Percentiles rank a stretch among this genome's conserved stretches.
Conservation (phyloP, 202 grass and related monocot species). For the Panicum hallii region DNA sequence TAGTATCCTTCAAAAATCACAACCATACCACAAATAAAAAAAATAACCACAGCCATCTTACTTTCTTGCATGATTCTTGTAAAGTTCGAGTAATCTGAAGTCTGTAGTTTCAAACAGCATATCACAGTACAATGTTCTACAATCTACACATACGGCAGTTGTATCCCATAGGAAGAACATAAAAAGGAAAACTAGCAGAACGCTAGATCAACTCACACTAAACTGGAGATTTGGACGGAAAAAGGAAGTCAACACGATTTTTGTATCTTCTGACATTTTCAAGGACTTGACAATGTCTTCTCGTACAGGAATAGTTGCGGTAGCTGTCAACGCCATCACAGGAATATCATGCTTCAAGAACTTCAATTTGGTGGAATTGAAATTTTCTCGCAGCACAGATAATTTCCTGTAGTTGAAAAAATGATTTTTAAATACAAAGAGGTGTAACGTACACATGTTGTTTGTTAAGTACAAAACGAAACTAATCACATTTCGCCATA, state of each 20-base stretch:
- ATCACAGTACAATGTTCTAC: neutral
- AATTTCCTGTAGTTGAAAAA: conserved; percentile 56
- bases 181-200: neutral
- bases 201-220: conserved; percentile 55
- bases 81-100: conserved; percentile 8
- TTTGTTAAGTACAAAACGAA: conserved; percentile 31
- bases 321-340: conserved; percentile 96
- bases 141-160: neutral
- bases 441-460: neutral
- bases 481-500: neutral
- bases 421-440: conserved; percentile 21
- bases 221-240: conserved; percentile 88
- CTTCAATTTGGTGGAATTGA: conserved; percentile 69
- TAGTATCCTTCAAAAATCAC: no score
- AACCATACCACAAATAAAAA: no score
- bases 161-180: conserved; percentile 2
- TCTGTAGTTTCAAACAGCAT: conserved; percentile 6
- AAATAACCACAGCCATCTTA: neutral
- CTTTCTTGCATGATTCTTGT: neutral
- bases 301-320: conserved; percentile 82
- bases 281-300: conserved; percentile 88
- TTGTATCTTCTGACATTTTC: conserved; percentile 70
- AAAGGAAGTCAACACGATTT: conserved; percentile 77
- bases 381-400: conserved; percentile 77
- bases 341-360: conserved; percentile 83